Percentiles rank a stretch among this genome's conserved stretches.
phyloP scores from a whole-genome alignment of 177 flowering plant genomes.

The Vitis hybrid region DNA sequence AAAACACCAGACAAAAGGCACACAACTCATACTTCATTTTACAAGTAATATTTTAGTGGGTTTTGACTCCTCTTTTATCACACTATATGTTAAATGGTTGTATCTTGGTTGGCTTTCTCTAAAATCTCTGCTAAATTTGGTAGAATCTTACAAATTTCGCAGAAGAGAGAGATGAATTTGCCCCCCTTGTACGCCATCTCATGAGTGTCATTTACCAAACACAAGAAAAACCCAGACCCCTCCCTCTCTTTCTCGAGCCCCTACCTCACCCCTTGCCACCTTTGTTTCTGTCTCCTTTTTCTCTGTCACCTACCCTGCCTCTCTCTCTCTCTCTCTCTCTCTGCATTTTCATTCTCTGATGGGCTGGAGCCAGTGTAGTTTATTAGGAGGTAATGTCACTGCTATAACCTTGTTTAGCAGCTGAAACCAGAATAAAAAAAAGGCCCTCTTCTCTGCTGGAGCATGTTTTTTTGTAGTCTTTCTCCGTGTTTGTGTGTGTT shows the following conservation, averaged over 20 bases:
- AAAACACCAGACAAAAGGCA: constrained; percentile 6
- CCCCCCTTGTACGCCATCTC: constrained; percentile 4
- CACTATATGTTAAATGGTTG: not conserved
- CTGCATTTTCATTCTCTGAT: not conserved
- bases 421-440: too few species aligned
- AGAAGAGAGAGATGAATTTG: not conserved
- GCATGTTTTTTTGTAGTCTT: too few species aligned
- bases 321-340: not conserved
- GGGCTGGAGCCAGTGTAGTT: not conserved
- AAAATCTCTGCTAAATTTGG: constrained; percentile 12
- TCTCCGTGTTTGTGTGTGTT: too few species aligned
- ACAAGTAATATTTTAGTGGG: constrained; percentile 2
- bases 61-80: constrained; percentile 47
- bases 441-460: too few species aligned
- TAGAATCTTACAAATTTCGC: not conserved
- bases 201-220: constrained; percentile 11
- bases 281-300: constrained; percentile 5
- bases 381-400: not conserved
- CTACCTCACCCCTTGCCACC: constrained; percentile 24
- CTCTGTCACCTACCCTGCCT: constrained; percentile 9
- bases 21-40: not conserved
- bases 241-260: constrained; percentile 50
- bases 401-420: not conserved
- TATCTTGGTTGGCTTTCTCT: not conserved
- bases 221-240: constrained; percentile 4